Conservation (phyloP, 805 yeast species). For the Ogataea trehalophila region DNA sequence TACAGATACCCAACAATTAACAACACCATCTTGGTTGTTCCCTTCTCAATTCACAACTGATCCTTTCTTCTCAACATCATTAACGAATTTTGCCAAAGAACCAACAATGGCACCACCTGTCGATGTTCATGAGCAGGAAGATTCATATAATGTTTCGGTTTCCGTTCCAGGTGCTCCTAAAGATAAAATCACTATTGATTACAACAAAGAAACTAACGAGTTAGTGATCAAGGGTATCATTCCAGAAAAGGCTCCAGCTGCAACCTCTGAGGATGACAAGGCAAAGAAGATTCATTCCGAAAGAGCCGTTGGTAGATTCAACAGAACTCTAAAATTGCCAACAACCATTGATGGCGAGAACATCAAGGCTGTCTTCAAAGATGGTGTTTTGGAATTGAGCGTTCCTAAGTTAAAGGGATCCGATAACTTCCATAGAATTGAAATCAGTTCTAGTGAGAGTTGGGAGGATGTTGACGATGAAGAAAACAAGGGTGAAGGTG, state of each 20-base stretch:
- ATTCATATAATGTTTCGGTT: slow-evolving; percentile 36
- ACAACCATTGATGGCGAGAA: slow-evolving; percentile 38
- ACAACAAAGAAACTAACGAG: slow-evolving; percentile 40
- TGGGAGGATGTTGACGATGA: slow-evolving; percentile 3
- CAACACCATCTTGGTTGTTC: slow-evolving; percentile 5
- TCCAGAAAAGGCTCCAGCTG: slow-evolving; percentile 15
- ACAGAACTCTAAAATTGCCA: slow-evolving; percentile 39
- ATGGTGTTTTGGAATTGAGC: slow-evolving; percentile 40
- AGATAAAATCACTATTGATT: slow-evolving; percentile 41
- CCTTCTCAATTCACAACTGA: slow-evolving; percentile 20
- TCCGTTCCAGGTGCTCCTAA: slow-evolving; percentile 46
- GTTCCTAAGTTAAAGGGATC: slow-evolving; percentile 35
- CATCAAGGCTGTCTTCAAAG: slow-evolving; percentile 40
- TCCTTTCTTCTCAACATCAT: slow-evolving; percentile 13
- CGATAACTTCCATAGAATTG: slow-evolving; percentile 19
- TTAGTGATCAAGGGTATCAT: slow-evolving; percentile 41
- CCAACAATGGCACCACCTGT: slow-evolving; percentile 35
- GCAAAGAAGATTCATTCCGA: slow-evolving; percentile 17
- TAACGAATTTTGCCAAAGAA: background rate
- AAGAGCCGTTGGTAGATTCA: slow-evolving; percentile 28
- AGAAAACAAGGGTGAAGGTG: background rate
- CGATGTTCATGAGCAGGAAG: slow-evolving; percentile 41
- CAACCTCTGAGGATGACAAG: slow-evolving; percentile 5
- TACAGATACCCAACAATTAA: background rate
- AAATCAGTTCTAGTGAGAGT: slow-evolving; percentile 12